These are phyloP conservation scores for Alternaria brassicae DNA, from an alignment of 2,329 filamentous ascomycete species.

Conservation along the genomic window DNA sequence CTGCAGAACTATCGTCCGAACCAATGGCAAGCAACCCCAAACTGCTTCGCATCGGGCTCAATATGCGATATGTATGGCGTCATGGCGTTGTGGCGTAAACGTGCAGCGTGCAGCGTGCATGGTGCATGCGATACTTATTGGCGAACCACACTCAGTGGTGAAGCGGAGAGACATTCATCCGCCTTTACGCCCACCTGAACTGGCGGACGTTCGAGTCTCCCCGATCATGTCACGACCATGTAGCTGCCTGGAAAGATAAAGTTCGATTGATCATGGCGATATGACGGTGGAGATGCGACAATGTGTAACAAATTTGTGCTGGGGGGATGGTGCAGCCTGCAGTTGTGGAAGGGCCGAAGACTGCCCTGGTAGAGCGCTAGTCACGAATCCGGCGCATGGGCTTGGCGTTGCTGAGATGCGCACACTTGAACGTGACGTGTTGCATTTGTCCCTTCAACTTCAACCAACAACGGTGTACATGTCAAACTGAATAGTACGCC, in stretches of 20 bases:
- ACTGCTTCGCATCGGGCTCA: neutral
- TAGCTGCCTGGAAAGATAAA: neutral
- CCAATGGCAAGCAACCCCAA: neutral
- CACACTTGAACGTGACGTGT: neutral
- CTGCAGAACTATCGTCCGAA: neutral
- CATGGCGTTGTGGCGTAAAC: neutral
- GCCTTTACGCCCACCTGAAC: neutral
- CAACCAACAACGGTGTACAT: neutral
- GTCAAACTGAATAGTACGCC: neutral
- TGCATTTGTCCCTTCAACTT: neutral
- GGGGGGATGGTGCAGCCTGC: neutral
- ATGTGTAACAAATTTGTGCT: neutral
- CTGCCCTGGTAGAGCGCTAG: neutral
- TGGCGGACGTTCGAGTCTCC: neutral
- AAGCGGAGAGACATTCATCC: constrained; percentile 9
- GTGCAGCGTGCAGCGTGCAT: neutral
- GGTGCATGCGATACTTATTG: neutral
- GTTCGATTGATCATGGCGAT: neutral
- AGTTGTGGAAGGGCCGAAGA: neutral
- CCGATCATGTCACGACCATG: neutral
- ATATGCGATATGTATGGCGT: neutral
- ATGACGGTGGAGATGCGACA: neutral
- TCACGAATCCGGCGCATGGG: neutral
- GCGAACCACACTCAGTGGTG: neutral
- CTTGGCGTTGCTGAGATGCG: neutral